Percentiles rank a stretch among this genome's conserved stretches.
Conservation (phyloP, 495 filamentous ascomycete species). For the Podospora didyma region DNA sequence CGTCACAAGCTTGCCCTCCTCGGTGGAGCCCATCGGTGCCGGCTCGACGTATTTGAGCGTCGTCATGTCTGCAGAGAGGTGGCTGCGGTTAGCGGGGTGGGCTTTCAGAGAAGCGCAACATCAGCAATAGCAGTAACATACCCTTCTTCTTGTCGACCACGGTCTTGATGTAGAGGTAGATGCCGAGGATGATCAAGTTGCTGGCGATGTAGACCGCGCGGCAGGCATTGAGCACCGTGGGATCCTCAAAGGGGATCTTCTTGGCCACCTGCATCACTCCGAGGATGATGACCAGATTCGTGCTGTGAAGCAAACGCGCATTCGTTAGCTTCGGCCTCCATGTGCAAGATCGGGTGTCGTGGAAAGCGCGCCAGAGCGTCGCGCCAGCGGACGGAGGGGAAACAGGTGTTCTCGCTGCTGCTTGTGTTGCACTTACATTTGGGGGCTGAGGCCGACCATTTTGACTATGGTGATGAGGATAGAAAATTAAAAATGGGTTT, state of each 20-base stretch:
- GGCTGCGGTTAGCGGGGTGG: not conserved
- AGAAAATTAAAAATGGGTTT: not conserved
- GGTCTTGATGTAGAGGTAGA: slow-evolving; percentile 78
- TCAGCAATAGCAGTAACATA: slow-evolving; percentile 36
- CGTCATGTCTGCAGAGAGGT: slow-evolving; percentile 71
- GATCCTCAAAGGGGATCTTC: slow-evolving; percentile 91
- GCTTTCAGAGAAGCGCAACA: not conserved
- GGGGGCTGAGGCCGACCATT: slow-evolving; percentile 48
- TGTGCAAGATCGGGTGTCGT: not conserved
- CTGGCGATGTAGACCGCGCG: slow-evolving; percentile 80
- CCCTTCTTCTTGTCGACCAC: slow-evolving; percentile 94
- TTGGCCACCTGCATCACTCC: slow-evolving; percentile 98
- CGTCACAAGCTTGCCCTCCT: slow-evolving; percentile 91
- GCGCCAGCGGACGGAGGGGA: slow-evolving; percentile 8
- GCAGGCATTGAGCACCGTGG: slow-evolving; percentile 75
- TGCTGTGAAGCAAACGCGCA: slow-evolving; percentile 47
- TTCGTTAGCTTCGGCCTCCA: slow-evolving; percentile 12
- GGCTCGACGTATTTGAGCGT: slow-evolving; percentile 98
- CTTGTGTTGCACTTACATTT: slow-evolving; percentile 36
- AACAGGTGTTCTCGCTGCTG: no score
- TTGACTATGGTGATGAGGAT: slow-evolving; percentile 40
- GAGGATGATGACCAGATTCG: slow-evolving; percentile 90
- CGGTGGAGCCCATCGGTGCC: slow-evolving; percentile 81
- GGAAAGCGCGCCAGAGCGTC: not conserved
- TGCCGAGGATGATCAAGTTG: slow-evolving; percentile 77